phyloP scores from a whole-genome alignment of 2,329 filamentous ascomycete genomes.

The Fusarium falciforme region DNA sequence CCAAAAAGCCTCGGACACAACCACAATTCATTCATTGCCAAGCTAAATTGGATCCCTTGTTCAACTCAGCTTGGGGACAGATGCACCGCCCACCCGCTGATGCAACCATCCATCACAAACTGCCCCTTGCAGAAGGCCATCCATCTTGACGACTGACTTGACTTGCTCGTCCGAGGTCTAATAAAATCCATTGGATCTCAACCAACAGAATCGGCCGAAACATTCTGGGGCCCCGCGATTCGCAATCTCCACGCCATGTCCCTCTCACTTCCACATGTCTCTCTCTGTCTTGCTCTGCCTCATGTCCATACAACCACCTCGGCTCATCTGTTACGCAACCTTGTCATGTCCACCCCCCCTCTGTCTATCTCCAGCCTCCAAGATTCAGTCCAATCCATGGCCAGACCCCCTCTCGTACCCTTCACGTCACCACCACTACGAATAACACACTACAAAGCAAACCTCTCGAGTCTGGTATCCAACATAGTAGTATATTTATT shows the following conservation, averaged over 20 bases:
- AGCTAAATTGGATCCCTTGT: not conserved
- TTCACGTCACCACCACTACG: not conserved
- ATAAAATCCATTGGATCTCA: not conserved
- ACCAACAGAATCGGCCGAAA: constrained; percentile 23
- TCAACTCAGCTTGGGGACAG: not conserved
- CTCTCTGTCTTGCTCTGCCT: not conserved
- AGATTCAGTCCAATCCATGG: not conserved
- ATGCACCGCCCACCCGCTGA: not conserved
- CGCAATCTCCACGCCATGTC: constrained; percentile 23
- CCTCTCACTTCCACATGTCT: constrained; percentile 25
- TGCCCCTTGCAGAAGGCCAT: constrained; percentile 19
- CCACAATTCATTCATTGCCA: not conserved
- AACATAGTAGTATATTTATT: constrained; percentile 27
- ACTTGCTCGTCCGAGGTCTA: not conserved
- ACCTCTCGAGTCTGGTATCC: not conserved
- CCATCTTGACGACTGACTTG: not conserved
- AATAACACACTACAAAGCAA: not conserved
- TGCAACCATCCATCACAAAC: not conserved
- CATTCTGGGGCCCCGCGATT: constrained; percentile 23
- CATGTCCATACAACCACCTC: constrained; percentile 13
- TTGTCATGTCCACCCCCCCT: not conserved
- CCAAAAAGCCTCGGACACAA: not conserved
- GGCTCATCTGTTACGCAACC: constrained; percentile 6
- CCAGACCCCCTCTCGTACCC: not conserved
- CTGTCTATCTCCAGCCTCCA: not conserved